These are phyloP conservation scores for Wickerhamomyces bovis DNA, from an alignment of 805 yeast species.

Conservation along the genomic window DNA sequence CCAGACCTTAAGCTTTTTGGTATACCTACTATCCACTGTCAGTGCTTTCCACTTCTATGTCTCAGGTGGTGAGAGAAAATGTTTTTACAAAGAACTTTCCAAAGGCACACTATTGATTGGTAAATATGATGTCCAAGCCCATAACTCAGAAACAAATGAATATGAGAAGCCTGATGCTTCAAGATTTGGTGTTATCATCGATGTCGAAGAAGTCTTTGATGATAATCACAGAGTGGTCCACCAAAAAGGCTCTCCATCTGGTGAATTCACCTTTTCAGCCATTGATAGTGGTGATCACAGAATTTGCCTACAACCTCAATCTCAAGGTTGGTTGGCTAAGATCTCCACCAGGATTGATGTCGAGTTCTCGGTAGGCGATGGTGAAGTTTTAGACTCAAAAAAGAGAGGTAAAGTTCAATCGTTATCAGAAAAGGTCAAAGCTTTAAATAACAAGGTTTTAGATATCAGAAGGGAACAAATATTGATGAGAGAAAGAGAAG, in stretches of 20 bases:
- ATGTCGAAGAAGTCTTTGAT: constrained; percentile 60
- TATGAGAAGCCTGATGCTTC: not conserved
- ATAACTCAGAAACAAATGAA: constrained; percentile 7
- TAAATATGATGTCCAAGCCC: constrained; percentile 63
- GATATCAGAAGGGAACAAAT: constrained; percentile 62
- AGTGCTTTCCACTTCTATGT: constrained; percentile 63
- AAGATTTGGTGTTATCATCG: not conserved
- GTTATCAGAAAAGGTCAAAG: constrained; percentile 51
- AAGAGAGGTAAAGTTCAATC: constrained; percentile 46
- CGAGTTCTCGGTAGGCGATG: constrained; percentile 65
- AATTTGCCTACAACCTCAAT: constrained; percentile 61
- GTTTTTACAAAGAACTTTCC: constrained; percentile 83
- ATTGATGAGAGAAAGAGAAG: constrained; percentile 58
- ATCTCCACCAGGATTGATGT: constrained; percentile 52
- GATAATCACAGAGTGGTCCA: constrained; percentile 70
- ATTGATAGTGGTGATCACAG: constrained; percentile 80
- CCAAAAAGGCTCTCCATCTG: constrained; percentile 55
- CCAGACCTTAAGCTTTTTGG: not conserved
- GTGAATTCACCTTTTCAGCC: constrained; percentile 80
- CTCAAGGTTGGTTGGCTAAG: constrained; percentile 25
- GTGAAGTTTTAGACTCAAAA: constrained; percentile 57
- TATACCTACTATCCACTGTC: not conserved
- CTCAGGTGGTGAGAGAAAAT: constrained; percentile 66
- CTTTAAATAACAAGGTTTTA: constrained; percentile 49
- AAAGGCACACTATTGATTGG: constrained; percentile 75